Base-by-base conservation (phyloP, 2,329 filamentous ascomycete genomes). In the Graphium sp. region DNA sequence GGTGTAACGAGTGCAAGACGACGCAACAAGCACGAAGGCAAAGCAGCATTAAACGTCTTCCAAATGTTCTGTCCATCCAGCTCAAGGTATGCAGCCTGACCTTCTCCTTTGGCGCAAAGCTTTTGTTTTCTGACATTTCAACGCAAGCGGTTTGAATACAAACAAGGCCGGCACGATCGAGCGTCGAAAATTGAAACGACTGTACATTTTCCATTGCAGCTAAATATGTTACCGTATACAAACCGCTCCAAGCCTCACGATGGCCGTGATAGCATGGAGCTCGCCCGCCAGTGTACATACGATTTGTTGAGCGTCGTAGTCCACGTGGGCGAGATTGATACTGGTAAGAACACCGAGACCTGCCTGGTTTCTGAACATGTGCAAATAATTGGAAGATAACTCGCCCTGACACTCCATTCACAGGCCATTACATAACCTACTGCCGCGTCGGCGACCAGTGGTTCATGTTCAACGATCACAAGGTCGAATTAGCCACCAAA, bases 391-490 rank as follows among this genome's bases (percentile, higher is more conserved):
- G n/a, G n/a, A n/a, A n/a, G n/a, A n/a, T n/a, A n/a, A n/a, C n/a
- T n/a, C n/a, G n/a, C n/a, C n/a, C n/a, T 22, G 28, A 30, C 28
- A 13, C 16, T 8, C 22, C 7, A n/a, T 14, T 9, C 12, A 10
- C 17, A 56, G 55, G 81, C 6, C 82, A 91, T 46, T 91, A 91
- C 44, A 74, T 85, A 32, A 81, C 77, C n/a, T 94, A 91, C 48
- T 84, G 80, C 34, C 62, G 82, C 26, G 77, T 87, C 34, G 79
- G 75, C 5, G 77, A 81, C 31, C 70, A 79, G 66, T 95, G 87
- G 87, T 92, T 93, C 49, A 73, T 81, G 31, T 94, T 94, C 53
- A 91, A 95, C 44, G 87, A 95, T 46, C 85, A 89, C 48, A 84
- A 83, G 47, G 87, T 95, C 15, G 81, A 85, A 35, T 47, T 85